Conservation (phyloP, 140 eudicot species). For the Stevia rebaudiana region DNA sequence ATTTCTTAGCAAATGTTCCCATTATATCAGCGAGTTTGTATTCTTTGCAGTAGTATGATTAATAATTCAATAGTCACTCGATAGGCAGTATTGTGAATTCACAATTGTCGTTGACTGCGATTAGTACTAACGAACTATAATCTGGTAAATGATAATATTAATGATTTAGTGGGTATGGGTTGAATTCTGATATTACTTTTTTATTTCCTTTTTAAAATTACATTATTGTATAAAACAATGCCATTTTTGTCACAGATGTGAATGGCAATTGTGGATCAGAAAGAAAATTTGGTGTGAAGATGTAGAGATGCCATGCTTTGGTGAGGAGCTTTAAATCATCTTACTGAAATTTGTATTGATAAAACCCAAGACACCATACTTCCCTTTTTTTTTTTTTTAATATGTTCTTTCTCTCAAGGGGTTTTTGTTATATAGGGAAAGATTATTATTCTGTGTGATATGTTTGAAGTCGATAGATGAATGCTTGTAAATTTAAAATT, state of each 20-base stretch:
- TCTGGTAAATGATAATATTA: background rate
- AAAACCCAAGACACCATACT: conserved; percentile 17
- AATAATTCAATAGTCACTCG: background rate
- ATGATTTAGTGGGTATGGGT: background rate
- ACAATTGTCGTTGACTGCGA: background rate
- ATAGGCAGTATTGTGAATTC: background rate
- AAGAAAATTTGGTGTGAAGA: conserved; percentile 1
- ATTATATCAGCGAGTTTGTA: background rate
- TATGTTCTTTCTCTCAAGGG: conserved; percentile 18
- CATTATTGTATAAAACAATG: background rate
- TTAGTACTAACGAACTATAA: background rate
- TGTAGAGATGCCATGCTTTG: conserved; percentile 16
- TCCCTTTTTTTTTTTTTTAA: conserved; percentile 1
- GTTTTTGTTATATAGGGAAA: conserved; percentile 4
- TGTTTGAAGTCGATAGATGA: conserved; percentile 4
- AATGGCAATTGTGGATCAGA: conserved; percentile 11
- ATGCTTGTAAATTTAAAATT: conserved; percentile 19
- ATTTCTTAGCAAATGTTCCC: background rate
- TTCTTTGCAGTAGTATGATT: background rate
- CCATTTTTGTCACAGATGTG: conserved; percentile 9
- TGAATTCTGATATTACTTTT: background rate
- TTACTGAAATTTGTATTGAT: conserved; percentile 20
- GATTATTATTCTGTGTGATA: conserved; percentile 22
- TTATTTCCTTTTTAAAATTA: background rate
- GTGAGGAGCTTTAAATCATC: background rate